These are phyloP conservation scores for Hyphopichia fennica DNA, from an alignment of 1,139 yeast species.

Conservation along the genomic window DNA sequence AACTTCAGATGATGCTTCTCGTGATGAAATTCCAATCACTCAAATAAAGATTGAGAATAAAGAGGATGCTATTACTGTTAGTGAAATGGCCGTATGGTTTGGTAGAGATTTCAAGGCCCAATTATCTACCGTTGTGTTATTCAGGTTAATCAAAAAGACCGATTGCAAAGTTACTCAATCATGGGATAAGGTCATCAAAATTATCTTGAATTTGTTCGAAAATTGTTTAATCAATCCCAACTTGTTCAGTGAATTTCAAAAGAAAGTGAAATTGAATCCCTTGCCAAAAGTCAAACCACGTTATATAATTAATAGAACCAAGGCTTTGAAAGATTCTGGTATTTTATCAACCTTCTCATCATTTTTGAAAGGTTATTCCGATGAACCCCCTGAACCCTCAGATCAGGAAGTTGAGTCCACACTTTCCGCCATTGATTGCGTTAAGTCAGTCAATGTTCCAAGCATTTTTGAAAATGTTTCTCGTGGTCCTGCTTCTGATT, in stretches of 20 bases:
- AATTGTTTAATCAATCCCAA: slow-evolving; percentile 73
- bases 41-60: slow-evolving; percentile 50
- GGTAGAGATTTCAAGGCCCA: slow-evolving; percentile 94
- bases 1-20: slow-evolving; percentile 29
- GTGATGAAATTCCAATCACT: slow-evolving; percentile 50
- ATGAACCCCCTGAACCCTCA: slow-evolving; percentile 87
- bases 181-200: slow-evolving; percentile 63
- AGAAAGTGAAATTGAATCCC: slow-evolving; percentile 46
- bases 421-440: slow-evolving; percentile 77
- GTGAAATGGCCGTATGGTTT: slow-evolving; percentile 78
- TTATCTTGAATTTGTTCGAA: slow-evolving; percentile 67
- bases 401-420: slow-evolving; percentile 91
- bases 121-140: slow-evolving; percentile 79
- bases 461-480: slow-evolving; percentile 49
- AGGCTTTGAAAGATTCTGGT: slow-evolving; percentile 67
- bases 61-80: slow-evolving; percentile 64
- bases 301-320: slow-evolving; percentile 59
- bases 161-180: slow-evolving; percentile 47
- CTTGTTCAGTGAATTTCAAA: slow-evolving; percentile 64
- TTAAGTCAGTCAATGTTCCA: slow-evolving; percentile 62
- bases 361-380: slow-evolving; percentile 82
- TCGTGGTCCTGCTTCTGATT: slow-evolving; percentile 25
- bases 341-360: slow-evolving; percentile 88
- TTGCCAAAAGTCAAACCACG: slow-evolving; percentile 67
- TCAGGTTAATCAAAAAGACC: slow-evolving; percentile 69